Base-by-base conservation (phyloP, 768 basidiomycete species). In the Lactarius quietus region DNA sequence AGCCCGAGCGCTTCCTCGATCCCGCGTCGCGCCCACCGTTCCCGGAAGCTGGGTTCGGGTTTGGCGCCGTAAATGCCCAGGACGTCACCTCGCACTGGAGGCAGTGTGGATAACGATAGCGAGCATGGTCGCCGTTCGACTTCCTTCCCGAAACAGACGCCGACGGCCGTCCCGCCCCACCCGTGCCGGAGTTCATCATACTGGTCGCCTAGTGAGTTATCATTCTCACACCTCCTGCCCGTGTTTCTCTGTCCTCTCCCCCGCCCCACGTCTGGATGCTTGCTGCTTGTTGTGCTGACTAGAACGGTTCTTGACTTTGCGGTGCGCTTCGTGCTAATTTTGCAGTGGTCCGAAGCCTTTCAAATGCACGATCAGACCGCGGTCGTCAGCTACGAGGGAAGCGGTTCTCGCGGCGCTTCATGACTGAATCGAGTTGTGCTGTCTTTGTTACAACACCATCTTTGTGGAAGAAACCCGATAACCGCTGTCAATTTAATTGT, bases 41-140 rank as follows among this genome's bases (percentile, higher is more conserved):
- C 9, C 56, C 61, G 3, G 60, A 66, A 4, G 26, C 28, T 10
- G 31, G 39, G 6, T 66, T 62, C 35, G 67, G 67, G 23, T 68
- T 66, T 26, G 65, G 64, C 54, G 60, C 14, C 67, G 64, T 15
- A 7, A 12, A 20, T 66, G 64, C 26, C 64, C 65, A 9, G 67
- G 67, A 31, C 59, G 52, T 9, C n/a, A 26, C 38, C 57, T 62
- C 33, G 65, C 67, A 26, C 38, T 33, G 26, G 41, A 57, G 28
- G 9, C 35, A n/a, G 6, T 57, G 20, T 66, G 61, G 65, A n/a
- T 58, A 26, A 41, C 60, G 52, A 61, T 68, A 18, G 67, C 57
- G 20, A 58, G n/a, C 38, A 61, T 62, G 65, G 57, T 62, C n/a
- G 60, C 65, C 8, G 5, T 68, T 57, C 51, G 67, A 68, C 15